Conservation (phyloP, 176 grass and related monocot genomes). For the Ensete glaucum region DNA sequence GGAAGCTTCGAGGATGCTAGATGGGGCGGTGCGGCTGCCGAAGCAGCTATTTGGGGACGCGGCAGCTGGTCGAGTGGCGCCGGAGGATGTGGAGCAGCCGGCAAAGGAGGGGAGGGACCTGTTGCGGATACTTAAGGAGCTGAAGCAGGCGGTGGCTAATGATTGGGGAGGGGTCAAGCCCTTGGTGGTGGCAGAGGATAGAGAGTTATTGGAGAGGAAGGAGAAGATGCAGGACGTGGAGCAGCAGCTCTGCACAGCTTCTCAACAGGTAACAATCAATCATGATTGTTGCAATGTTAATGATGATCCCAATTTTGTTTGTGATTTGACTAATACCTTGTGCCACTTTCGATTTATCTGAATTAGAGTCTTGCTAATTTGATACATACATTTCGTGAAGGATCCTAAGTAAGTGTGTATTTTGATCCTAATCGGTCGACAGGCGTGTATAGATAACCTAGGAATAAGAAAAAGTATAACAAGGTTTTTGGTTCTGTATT, state of each 20-base stretch:
- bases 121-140: slow-evolving; percentile 85
- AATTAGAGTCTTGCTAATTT: not conserved
- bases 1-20: slow-evolving; percentile 84
- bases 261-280: slow-evolving; percentile 50
- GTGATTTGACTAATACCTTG: not conserved
- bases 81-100: slow-evolving; percentile 82
- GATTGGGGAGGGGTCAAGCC: slow-evolving; percentile 82
- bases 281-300: not conserved
- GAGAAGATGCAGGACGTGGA: slow-evolving; percentile 72
- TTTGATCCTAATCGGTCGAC: too few relatives aligned
- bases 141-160: slow-evolving; percentile 67
- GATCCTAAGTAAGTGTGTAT: too few relatives aligned
- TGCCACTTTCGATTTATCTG: not conserved
- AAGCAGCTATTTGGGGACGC: slow-evolving; percentile 63
- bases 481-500: too few relatives aligned
- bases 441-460: not conserved
- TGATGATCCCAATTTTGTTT: not conserved
- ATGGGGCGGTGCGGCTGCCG: slow-evolving; percentile 58
- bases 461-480: not conserved
- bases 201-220: slow-evolving; percentile 81
- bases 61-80: slow-evolving; percentile 20
- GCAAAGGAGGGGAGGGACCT: slow-evolving; percentile 89
- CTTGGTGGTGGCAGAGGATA: slow-evolving; percentile 77
- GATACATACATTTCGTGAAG: not conserved
- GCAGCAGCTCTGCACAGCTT: slow-evolving; percentile 53